Evolutionary conservation across 2,329 filamentous ascomycete species (phyloP), one percentile per base, ranked within the genome.

Genomic region (Geosmithia flava): DNA sequence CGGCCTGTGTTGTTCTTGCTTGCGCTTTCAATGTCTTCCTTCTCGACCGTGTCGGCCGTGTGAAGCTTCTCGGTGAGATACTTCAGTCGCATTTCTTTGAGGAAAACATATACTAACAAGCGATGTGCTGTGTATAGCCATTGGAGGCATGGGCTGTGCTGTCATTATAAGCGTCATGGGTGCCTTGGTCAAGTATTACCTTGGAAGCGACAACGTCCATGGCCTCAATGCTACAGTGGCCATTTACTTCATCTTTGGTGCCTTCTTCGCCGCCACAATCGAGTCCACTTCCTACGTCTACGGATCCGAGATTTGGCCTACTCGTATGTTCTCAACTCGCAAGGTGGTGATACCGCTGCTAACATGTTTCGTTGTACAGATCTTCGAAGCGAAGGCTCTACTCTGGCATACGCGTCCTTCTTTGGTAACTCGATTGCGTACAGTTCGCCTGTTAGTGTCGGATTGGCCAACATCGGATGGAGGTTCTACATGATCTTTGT

Each of bases 401-500:
- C 51, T 23, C 23, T 53, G 8, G 49, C 29, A 3, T 50, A 30
- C 13, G 47, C 47, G 1, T 48, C 49, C 10, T 52, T 48, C 20
- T 53, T 50, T 20, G 45, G 45, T 23, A 45, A 45, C 13, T 45
- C 53, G 2, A 54, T 54, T 15, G 47, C 49, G 2, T 54, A 51
- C 19, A 54, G 46, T 29, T 33, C 52, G 30, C 52, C 53, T 2
- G 48, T 49, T 1, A 46, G 48, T 5, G 44, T 51, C 11, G 53
- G 47, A 2, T 20, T 54, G 27, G 48, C 49, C n/a, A 53, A 47
- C 33, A 54, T 54, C 16, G 52, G 53, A 23, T 55, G 53, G 53
- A 54, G 47, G 43, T 51, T 52, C 37, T 54, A 54, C 42, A 51
- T 54, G 50, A 58, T 59, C 11, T 55, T 58, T 20, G 58, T 56